These are phyloP conservation scores for Tetradesmus obliquus DNA, from an alignment of 139 green algal genomes.

Conservation along the genomic window DNA sequence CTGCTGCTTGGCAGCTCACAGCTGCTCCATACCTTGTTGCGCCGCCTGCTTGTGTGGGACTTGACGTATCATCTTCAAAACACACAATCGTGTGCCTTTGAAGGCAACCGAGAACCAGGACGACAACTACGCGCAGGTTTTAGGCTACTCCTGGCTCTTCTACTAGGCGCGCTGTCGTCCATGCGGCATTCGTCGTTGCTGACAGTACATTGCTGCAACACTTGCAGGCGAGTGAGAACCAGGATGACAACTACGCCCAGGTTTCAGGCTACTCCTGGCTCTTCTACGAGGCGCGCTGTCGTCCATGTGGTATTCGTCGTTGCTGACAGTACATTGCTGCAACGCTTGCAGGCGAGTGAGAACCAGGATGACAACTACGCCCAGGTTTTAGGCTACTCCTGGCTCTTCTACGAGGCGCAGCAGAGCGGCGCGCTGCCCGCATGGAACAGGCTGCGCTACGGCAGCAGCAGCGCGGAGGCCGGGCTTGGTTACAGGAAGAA, in stretches of 20 bases:
- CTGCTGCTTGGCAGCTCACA: too few relatives aligned
- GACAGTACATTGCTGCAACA: too few relatives aligned
- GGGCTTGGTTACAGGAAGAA: constrained; percentile 12
- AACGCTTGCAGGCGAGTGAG: neutral
- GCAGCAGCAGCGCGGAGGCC: neutral
- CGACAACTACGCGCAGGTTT: constrained; percentile 45
- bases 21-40: too few relatives aligned
- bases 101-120: neutral
- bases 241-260: constrained; percentile 43
- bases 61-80: too few relatives aligned
- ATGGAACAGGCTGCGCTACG: constrained; percentile 37
- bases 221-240: neutral
- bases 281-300: constrained; percentile 75
- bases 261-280: constrained; percentile 47
- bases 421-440: constrained; percentile 52
- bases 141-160: constrained; percentile 59
- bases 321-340: too few relatives aligned
- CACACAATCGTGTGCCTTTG: too few relatives aligned
- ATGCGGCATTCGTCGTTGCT: too few relatives aligned
- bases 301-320: too few relatives aligned
- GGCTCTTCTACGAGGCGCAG: constrained; percentile 68
- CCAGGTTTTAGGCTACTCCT: constrained; percentile 22
- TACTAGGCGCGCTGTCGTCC: constrained; percentile 48
- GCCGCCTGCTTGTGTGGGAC: too few relatives aligned
- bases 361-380: constrained; percentile 41